Evolutionary conservation across 108 stramenopile species (phyloP).

Genomic region (Stephanodiscus triporus): DNA sequence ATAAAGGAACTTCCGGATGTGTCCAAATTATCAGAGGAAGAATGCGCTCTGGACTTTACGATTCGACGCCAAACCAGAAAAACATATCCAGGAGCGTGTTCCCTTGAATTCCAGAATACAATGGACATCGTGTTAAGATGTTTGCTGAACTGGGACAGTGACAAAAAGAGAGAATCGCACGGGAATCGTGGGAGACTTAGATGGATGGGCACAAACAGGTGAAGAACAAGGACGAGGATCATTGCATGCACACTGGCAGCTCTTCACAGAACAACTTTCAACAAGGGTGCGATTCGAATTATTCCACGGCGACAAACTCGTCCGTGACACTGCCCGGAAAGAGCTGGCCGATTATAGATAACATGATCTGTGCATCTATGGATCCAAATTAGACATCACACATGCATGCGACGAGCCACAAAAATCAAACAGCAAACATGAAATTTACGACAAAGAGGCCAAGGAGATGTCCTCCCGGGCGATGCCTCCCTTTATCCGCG

Average conservation of each 20-base stretch:
- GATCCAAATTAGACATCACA: not conserved
- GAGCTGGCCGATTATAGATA: constrained; percentile 7
- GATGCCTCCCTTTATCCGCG: too few relatives aligned
- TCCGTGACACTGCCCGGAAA: not conserved
- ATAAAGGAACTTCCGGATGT: not conserved
- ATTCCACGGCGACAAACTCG: constrained; percentile 7
- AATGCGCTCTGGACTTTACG: constrained; percentile 21
- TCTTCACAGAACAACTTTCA: constrained; percentile 14
- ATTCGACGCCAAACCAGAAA: constrained; percentile 1
- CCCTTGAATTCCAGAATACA: constrained; percentile 19
- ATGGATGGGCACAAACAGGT: constrained; percentile 12
- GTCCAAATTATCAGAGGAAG: constrained; percentile 6
- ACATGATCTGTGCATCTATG: constrained; percentile 10
- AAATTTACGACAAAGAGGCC: too few relatives aligned
- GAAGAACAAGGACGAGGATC: constrained; percentile 27
- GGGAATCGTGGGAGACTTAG: constrained; percentile 18
- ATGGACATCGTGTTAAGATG: constrained; percentile 25
- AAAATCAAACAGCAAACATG: too few relatives aligned
- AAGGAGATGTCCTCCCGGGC: too few relatives aligned
- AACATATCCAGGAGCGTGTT: constrained; percentile 30
- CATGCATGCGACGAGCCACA: not conserved
- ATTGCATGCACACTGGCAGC: constrained; percentile 25
- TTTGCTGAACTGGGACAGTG: constrained; percentile 16
- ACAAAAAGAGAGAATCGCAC: constrained; percentile 1
- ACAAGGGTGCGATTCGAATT: constrained; percentile 4